Conservation (phyloP, 441 rosid species). For the Rhodomyrtus psidioides region DNA sequence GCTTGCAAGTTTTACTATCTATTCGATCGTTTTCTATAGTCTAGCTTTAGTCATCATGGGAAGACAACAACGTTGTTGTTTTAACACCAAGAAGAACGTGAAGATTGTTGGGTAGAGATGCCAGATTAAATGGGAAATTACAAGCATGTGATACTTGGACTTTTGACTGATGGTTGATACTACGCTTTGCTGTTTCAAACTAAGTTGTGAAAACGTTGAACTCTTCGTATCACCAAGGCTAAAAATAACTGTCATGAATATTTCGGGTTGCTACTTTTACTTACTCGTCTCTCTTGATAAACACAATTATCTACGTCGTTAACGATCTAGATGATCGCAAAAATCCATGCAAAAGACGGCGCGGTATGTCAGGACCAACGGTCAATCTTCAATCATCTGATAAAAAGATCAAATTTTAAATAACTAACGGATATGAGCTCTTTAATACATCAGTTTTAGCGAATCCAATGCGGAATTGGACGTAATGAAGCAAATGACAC, state of each 20-base stretch:
- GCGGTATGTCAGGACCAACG: not conserved
- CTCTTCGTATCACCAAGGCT: not conserved
- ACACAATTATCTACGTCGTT: not conserved
- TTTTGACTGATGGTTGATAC: not conserved
- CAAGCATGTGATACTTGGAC: not conserved
- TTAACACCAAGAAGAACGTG: not conserved
- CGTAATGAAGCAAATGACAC: not conserved
- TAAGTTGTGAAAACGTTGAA: not conserved
- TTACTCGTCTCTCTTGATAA: not conserved
- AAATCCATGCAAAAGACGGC: not conserved
- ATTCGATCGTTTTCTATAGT: too few species aligned
- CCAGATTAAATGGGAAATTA: not conserved
- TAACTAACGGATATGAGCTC: not conserved
- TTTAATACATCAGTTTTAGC: not conserved
- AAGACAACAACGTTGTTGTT: not conserved
- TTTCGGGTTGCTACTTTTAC: not conserved
- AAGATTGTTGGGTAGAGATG: not conserved
- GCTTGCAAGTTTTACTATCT: not conserved
- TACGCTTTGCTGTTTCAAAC: not conserved
- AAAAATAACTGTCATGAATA: not conserved
- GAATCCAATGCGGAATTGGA: not conserved
- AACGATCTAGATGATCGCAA: not conserved
- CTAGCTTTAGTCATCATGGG: not conserved
- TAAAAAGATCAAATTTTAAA: not conserved
- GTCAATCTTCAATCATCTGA: not conserved